Conservation (phyloP, 176 grass and related monocot genomes). For the Carex cristatella region DNA sequence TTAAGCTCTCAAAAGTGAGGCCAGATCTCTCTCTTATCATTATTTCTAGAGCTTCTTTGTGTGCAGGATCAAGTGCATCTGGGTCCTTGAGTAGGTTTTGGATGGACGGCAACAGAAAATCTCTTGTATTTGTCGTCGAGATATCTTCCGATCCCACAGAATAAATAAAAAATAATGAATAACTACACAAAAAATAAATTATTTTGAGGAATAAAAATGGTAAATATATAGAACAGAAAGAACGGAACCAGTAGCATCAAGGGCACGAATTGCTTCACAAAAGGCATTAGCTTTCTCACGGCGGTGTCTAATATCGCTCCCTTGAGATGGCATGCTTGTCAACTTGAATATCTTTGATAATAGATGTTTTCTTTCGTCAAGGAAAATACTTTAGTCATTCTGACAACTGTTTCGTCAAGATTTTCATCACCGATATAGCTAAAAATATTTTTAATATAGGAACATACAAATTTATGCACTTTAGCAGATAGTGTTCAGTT, state of each 20-base stretch:
- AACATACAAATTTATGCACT: not conserved
- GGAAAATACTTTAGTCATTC: slow-evolving; percentile 32
- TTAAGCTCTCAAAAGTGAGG: slow-evolving; percentile 62
- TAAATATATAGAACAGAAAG: not conserved
- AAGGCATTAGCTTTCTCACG: slow-evolving; percentile 77
- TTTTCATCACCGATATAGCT: not conserved
- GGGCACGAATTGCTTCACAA: slow-evolving; percentile 88
- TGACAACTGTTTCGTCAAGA: not conserved
- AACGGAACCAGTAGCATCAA: slow-evolving; percentile 82
- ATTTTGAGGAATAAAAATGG: slow-evolving; percentile 12
- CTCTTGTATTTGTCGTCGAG: slow-evolving; percentile 55
- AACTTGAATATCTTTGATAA: slow-evolving; percentile 89
- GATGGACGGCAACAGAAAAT: slow-evolving; percentile 79
- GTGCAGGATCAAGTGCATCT: slow-evolving; percentile 84
- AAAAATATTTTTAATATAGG: not conserved
- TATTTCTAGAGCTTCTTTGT: slow-evolving; percentile 93
- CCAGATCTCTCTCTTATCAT: slow-evolving; percentile 73
- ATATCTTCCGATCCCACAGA: slow-evolving; percentile 43
- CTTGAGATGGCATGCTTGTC: slow-evolving; percentile 39
- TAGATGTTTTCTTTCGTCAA: slow-evolving; percentile 85
- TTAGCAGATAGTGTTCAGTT: not conserved
- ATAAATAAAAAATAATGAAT: slow-evolving; percentile 17
- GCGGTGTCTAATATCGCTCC: slow-evolving; percentile 39
- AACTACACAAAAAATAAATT: not conserved
- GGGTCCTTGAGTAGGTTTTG: slow-evolving; percentile 79